Conservation (phyloP, 106 monocot genomes). For the Apostasia shenzhenica region DNA sequence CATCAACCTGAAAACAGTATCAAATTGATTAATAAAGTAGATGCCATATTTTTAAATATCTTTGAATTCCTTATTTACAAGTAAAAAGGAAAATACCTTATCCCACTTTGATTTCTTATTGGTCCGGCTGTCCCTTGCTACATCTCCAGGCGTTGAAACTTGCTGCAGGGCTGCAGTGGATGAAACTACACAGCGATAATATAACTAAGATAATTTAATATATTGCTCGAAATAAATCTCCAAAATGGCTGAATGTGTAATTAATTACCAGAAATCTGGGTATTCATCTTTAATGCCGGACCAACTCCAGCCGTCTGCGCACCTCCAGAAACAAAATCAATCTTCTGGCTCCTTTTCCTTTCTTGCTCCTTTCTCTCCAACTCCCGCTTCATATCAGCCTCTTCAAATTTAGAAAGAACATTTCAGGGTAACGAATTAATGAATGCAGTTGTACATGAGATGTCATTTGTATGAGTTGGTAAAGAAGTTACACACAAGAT, state of each 20-base stretch:
- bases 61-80: neutral
- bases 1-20: slow-evolving; percentile 52
- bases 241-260: no score
- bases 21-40: slow-evolving; percentile 3
- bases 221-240: no score
- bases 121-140: slow-evolving; percentile 41
- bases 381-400: slow-evolving; percentile 90
- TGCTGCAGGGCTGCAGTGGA: slow-evolving; percentile 2
- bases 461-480: no score
- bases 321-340: slow-evolving; percentile 73
- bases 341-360: slow-evolving; percentile 78
- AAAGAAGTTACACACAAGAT: no score
- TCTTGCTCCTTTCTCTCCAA: slow-evolving; percentile 84
- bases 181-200: no score
- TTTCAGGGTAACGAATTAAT: no score
- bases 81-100: slow-evolving; percentile 43
- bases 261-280: slow-evolving; percentile 38
- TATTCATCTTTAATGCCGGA: slow-evolving; percentile 36
- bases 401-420: slow-evolving; percentile 13
- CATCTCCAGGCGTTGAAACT: slow-evolving; percentile 25
- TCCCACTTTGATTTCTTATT: slow-evolving; percentile 97
- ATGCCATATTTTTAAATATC: neutral
- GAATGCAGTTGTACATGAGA: no score
- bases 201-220: no score
- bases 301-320: slow-evolving; percentile 35